Evolutionary conservation across 1,284 basidiomycete genomes (phyloP), one percentile per base, ranked within the genome.

Genomic region (Leccinum fallax): DNA sequence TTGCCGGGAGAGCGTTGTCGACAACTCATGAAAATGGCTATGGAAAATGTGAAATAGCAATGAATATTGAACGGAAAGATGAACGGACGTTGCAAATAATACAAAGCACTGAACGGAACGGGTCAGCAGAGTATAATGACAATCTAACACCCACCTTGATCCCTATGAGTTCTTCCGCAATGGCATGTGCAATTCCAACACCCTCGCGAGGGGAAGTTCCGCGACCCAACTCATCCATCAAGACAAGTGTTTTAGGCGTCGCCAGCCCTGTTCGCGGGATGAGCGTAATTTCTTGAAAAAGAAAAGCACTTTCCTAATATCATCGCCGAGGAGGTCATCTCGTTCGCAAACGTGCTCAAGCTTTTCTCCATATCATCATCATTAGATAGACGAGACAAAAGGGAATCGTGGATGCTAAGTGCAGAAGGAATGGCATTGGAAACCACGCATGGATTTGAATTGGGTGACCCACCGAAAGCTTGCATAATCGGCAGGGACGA

Each of bases 211-310:
- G 88, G 4, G 93, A 90, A 0, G 96, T 97, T 3, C 94, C 95
- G 38, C 94, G 82, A 0, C 94, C 92, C 13, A 98, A 83, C 74
- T 98, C 97, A 72, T 99, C 97, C 30, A 98, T 85, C 1, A 98
- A 76, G 1, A 98, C 81, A 11, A 98, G 79, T 0, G 92, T 90
- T 32, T 83, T 80, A 1, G 81, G 70, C 0, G 92, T 89, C 1
- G 91, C 92, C n/a, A 94, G 79, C 2, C 89, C 93, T 93, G 65
- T 26, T 55, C 55, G 7, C 34, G 11, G 13, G 16, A 19, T 61
- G 19, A 55, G 56, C 10, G 13, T 4, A 49, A 15, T 49, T 15
- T 49, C 13, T 15, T 15, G 7, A 11, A 4, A 26, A 53, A 4
- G 38, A n/a, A 57, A 52, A 5, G 9, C 10, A 55, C 68, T 54